phyloP scores from a whole-genome alignment of 257 asterid species.

The Solanum etuberosum region DNA sequence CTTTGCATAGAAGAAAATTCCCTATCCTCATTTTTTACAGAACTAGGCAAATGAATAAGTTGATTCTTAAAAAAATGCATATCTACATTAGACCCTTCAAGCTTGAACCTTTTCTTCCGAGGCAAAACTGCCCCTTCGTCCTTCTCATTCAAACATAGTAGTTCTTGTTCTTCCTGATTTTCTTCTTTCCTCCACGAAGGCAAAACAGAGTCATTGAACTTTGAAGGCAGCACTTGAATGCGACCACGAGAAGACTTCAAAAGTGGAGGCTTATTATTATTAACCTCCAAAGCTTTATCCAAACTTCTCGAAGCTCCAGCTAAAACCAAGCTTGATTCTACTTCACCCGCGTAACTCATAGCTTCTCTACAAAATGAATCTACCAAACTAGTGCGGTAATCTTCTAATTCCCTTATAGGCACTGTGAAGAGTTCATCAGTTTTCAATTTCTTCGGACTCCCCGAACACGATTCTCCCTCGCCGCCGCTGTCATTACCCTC shows the following conservation, averaged over 20 bases:
- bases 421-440: constrained; percentile 21
- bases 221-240: constrained; percentile 45
- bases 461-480: constrained; percentile 18
- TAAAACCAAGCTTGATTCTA: constrained; percentile 5
- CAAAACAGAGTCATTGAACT: constrained; percentile 49
- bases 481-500: constrained; percentile 19
- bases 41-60: not conserved
- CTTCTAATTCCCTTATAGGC: constrained; percentile 42
- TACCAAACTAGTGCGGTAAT: constrained; percentile 14
- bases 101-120: constrained; percentile 33
- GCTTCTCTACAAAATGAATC: constrained; percentile 18
- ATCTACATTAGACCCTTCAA: constrained; percentile 18
- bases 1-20: not conserved
- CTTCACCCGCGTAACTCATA: constrained; percentile 11
- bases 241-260: constrained; percentile 83
- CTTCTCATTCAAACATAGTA: constrained; percentile 10
- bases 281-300: constrained; percentile 1
- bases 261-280: constrained; percentile 34
- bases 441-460: constrained; percentile 5
- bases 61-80: not conserved
- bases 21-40: not conserved
- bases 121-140: constrained; percentile 1
- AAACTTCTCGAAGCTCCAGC: not conserved
- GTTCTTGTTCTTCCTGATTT: constrained; percentile 18
- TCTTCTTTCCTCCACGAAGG: constrained; percentile 56